phyloP scores from a whole-genome alignment of 805 yeast species.

The Saccharomyces paradoxus region DNA sequence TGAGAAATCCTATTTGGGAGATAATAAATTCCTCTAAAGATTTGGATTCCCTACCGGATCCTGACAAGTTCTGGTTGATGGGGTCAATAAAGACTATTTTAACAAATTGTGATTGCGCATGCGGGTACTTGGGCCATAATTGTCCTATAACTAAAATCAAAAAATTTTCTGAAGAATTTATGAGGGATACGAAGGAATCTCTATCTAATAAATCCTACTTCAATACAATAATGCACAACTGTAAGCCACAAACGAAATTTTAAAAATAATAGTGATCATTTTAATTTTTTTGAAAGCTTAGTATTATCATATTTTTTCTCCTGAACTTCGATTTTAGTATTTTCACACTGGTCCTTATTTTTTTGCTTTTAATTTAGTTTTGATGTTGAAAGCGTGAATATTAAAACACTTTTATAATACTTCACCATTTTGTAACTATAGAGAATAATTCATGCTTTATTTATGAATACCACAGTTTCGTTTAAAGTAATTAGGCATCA shows the following conservation, averaged over 20 bases:
- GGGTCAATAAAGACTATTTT: slow-evolving; percentile 56
- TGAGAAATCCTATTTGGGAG: slow-evolving; percentile 59
- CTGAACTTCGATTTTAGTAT: not conserved
- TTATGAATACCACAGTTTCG: not conserved
- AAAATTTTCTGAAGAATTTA: slow-evolving; percentile 48
- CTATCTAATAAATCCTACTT: not conserved
- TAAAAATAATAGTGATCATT: not conserved
- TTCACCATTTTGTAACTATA: not conserved
- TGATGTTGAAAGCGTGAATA: not conserved
- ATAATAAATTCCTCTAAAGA: slow-evolving; percentile 38
- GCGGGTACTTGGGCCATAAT: slow-evolving; percentile 37
- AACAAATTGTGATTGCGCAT: slow-evolving; percentile 52
- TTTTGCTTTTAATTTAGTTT: not conserved
- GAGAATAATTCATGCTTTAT: not conserved
- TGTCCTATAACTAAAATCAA: slow-evolving; percentile 59
- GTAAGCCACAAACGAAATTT: not conserved
- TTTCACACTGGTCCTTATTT: not conserved
- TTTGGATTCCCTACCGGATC: slow-evolving; percentile 48
- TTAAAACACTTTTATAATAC: not conserved
- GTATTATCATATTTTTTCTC: not conserved
- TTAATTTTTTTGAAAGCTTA: not conserved
- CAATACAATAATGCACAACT: not conserved
- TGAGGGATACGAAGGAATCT: not conserved
- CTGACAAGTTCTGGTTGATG: slow-evolving; percentile 47
- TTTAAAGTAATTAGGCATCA: not conserved